Evolutionary conservation across 164 flowering plant species (phyloP).

Genomic region (Vitis rupestris): DNA sequence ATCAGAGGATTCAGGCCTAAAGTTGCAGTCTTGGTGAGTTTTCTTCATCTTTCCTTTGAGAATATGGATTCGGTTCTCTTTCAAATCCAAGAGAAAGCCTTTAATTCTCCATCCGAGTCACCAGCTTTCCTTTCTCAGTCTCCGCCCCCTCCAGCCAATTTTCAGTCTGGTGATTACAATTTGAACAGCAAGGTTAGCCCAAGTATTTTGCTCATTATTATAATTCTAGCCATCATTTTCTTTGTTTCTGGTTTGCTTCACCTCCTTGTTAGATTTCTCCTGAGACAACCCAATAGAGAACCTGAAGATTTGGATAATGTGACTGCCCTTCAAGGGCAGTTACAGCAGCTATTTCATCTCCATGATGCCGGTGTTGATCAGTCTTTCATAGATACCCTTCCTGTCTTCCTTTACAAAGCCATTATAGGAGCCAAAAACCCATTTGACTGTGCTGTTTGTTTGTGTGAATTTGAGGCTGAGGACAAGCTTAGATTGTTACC

Average conservation of each 20-base stretch:
- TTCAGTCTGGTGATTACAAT: conserved; percentile 32
- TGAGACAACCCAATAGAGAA: conserved; percentile 50
- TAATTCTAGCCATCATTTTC: conserved; percentile 82
- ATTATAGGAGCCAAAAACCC: conserved; percentile 79
- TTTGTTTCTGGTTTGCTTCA: conserved; percentile 88
- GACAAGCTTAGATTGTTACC: conserved; percentile 91
- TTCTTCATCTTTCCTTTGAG: conserved; percentile 10
- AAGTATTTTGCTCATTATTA: conserved; percentile 65
- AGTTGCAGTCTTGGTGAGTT: conserved; percentile 38
- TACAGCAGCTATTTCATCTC: conserved; percentile 88
- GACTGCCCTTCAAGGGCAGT: conserved; percentile 85
- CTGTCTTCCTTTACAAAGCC: conserved; percentile 80
- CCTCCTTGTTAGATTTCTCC: conserved; percentile 72
- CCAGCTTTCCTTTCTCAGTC: conserved; percentile 22
- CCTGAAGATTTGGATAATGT: conserved; percentile 58
- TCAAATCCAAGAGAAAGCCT: conserved; percentile 22
- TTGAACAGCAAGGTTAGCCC: conserved; percentile 67
- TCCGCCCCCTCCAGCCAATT: conserved; percentile 26
- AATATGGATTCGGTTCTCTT: conserved; percentile 36
- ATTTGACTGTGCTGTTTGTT: conserved; percentile 96
- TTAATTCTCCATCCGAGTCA: conserved; percentile 30
- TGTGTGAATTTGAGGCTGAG: conserved; percentile 85
- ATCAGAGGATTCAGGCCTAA: conserved; percentile 21
- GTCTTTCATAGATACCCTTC: conserved; percentile 82
- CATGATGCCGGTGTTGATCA: conserved; percentile 97